Conservation (phyloP, 208 protist genomes). For the Trypanosomatidae sp. region DNA sequence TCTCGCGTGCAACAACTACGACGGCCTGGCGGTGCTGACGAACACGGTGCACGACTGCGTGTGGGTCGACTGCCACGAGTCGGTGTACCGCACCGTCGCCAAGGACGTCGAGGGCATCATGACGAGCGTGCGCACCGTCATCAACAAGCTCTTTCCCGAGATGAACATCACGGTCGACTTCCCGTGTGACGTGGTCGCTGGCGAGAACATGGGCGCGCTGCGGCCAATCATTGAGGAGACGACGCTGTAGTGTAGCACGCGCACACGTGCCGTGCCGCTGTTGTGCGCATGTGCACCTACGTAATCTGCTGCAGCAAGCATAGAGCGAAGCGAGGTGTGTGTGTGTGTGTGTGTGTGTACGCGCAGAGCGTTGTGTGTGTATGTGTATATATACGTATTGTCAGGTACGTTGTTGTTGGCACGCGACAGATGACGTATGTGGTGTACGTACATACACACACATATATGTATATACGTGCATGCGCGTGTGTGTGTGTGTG, state of each 20-base stretch:
- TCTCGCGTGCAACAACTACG: slow-evolving; percentile 74
- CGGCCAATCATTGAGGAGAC: slow-evolving; percentile 63
- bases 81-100: slow-evolving; percentile 62
- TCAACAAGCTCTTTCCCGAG: slow-evolving; percentile 74
- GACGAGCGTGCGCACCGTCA: slow-evolving; percentile 58
- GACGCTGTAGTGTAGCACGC: slow-evolving; percentile 20
- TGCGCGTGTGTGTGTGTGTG: no score
- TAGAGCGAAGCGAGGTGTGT: not conserved
- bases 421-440: no score
- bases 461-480: no score
- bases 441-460: no score
- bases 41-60: slow-evolving; percentile 93
- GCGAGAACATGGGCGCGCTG: slow-evolving; percentile 77
- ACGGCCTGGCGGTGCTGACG: slow-evolving; percentile 76
- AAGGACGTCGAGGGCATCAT: slow-evolving; percentile 81
- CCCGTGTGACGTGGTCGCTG: slow-evolving; percentile 79
- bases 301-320: not conserved
- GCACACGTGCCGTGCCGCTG: not conserved
- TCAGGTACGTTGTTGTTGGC: no score
- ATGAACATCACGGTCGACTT: slow-evolving; percentile 82
- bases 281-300: not conserved
- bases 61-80: slow-evolving; percentile 85
- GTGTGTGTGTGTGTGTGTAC: not conserved
- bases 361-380: not conserved
- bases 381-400: not conserved